Base-by-base conservation (phyloP, 2,329 filamentous ascomycete genomes). In the Penicillium occitanis region DNA sequence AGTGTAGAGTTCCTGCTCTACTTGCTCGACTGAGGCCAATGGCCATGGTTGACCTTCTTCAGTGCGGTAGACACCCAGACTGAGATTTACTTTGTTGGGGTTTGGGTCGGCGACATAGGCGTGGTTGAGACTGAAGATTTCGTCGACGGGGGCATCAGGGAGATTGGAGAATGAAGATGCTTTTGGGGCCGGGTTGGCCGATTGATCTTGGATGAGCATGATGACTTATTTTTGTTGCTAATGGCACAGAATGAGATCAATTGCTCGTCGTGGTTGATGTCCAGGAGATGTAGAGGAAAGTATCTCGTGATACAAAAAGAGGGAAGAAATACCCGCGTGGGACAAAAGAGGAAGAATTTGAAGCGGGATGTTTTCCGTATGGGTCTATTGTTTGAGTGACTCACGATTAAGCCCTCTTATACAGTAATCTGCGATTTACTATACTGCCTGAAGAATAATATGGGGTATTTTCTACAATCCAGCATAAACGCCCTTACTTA, bases 1-100 rank as follows among this genome's bases (percentile, higher is more conserved):
- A 76, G 88, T 89, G 70, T 96, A 86, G 73, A 92, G 87, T 72
- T 92, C 66, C 72, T 83, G 76, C 82, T 78, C 76, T 22, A 94
- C 93, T 89, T 94, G 93, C 81, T 92, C 93, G 68, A 97, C 93
- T 8, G 96, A 92, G 13, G 93, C 93, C 67, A 97, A 82, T 68
- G 97, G 90, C 93, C 93, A 97, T n/a, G 93, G 93, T 83, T 97
- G 97, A 70, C 92, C 93, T 76, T 92, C 90, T 80, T 97, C 86
- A 75, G 95, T 94, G 76, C 93, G 87, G 81, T 97, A 97, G 67
- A 93, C 93, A 73, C 93, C 93, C 80, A 97, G 84, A 76, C 93
- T 92, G 78, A 97, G 81, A 79, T 97, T 93, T 73, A 97, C 91
- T 83, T 97, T 97, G 77, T 91, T 86, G 55, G 82, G 76, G 73